Base-by-base conservation (phyloP, 164 flowering plant genomes). In the Stephania cephalantha region DNA sequence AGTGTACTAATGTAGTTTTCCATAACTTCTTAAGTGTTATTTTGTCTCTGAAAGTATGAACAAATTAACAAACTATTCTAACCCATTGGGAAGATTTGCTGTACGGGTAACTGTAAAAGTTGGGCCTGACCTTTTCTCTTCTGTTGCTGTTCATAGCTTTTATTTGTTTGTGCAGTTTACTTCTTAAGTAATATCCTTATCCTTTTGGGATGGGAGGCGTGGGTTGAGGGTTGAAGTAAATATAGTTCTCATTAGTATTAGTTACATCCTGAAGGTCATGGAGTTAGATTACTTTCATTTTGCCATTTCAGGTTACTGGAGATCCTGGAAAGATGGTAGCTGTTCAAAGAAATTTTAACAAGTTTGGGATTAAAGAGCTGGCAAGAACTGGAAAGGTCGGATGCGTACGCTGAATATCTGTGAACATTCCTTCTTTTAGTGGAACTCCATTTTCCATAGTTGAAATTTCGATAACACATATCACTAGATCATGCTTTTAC, bases 271-370 rank as follows among this genome's bases (percentile, higher is more conserved):
- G 65, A 58, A 18, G 9, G 42, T 69, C 46, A 69, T 35, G 50
- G 42, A 50, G 9, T 0, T 50, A 50, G 25, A 35, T 7, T 69
- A 11, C 48, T 22, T 55, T 69, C 35, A 12, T 18, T 76, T 68
- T 79, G 48, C 61, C 61, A 42, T 46, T 71, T 69, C 74, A 96
- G 99, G 95, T 96, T 46, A 96, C 99, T 75, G 99, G 99, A 79
- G 99, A 96, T 83, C 99, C 99, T n/a, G 99, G 99, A 46, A 96
- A 96, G 86, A 87, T 94, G 84, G 91, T 76, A 78, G 95, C 98
- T 70, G 85, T 92, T 9, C 85, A 82, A 71, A 88, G 92, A 78
- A 92, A 91, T 75, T 81, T 96, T 31, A 81, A 81, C 52, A 96
- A 94, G 84, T 94, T 92, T 83, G 97, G 98, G 48, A 88, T 96